Evolutionary conservation across 768 basidiomycete species (phyloP).

Genomic region (Russula vinacea): DNA sequence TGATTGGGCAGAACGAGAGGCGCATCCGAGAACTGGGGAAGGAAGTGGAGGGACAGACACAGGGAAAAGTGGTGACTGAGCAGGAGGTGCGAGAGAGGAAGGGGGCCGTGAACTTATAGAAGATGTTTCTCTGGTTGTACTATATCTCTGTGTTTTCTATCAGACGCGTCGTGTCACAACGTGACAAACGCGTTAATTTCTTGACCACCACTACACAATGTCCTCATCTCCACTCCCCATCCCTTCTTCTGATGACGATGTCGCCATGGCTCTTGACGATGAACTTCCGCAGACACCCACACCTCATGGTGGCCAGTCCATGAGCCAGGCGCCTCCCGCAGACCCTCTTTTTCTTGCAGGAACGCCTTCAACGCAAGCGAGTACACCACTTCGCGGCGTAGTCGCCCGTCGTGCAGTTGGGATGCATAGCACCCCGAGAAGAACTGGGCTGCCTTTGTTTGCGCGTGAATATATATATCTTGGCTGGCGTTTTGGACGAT

Average conservation of each 20-base stretch:
- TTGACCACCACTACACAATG: slow-evolving; percentile 17
- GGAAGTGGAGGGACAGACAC: slow-evolving; percentile 59
- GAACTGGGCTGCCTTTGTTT: slow-evolving; percentile 27
- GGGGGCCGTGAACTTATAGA: slow-evolving; percentile 29
- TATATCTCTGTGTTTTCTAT: background rate
- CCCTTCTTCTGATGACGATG: slow-evolving; percentile 29
- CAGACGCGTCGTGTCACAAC: slow-evolving; percentile 22
- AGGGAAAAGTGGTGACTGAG: slow-evolving; percentile 59
- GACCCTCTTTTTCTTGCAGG: slow-evolving; percentile 28
- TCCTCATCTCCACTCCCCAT: slow-evolving; percentile 29
- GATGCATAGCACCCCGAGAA: slow-evolving; percentile 29
- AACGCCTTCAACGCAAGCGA: slow-evolving; percentile 26
- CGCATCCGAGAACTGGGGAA: slow-evolving; percentile 54
- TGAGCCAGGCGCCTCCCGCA: slow-evolving; percentile 31
- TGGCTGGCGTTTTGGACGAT: background rate
- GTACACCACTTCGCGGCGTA: slow-evolving; percentile 23
- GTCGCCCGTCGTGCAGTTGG: slow-evolving; percentile 29
- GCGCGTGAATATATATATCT: slow-evolving; percentile 18
- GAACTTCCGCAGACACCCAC: slow-evolving; percentile 27
- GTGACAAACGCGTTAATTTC: slow-evolving; percentile 29
- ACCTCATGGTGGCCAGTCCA: slow-evolving; percentile 37
- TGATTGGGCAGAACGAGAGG: slow-evolving; percentile 49
- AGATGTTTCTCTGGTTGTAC: background rate
- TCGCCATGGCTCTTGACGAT: slow-evolving; percentile 21
- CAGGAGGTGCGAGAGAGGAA: slow-evolving; percentile 60